Conservation (phyloP, 2,329 filamentous ascomycete species). For the Trichophyton rubrum region DNA sequence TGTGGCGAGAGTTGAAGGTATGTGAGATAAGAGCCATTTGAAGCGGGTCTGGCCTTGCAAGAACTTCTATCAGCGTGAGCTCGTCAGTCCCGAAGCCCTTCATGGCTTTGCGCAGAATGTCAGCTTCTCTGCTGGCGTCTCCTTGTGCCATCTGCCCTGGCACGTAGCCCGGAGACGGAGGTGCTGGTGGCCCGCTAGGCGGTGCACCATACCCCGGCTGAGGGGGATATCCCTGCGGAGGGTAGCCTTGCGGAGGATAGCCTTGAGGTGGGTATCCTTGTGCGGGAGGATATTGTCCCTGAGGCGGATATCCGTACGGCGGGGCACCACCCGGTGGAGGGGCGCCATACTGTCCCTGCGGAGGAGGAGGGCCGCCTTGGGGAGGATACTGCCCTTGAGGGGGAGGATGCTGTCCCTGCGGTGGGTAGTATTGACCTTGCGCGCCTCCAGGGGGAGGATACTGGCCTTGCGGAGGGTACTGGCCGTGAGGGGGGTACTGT, state of each 20-base stretch:
- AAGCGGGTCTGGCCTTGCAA: slow-evolving; percentile 58
- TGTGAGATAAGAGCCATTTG: slow-evolving; percentile 54
- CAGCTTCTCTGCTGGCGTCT: slow-evolving; percentile 52
- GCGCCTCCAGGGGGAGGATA: slow-evolving; percentile 7
- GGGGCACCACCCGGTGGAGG: slow-evolving; percentile 7
- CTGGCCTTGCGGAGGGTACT: slow-evolving; percentile 9
- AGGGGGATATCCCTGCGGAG: slow-evolving; percentile 7
- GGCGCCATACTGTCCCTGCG: slow-evolving; percentile 6
- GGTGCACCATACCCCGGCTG: slow-evolving; percentile 8
- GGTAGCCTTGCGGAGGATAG: slow-evolving; percentile 9
- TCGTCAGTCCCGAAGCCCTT: slow-evolving; percentile 79
- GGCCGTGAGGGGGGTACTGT: slow-evolving; percentile 8
- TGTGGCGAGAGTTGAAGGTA: slow-evolving; percentile 49
- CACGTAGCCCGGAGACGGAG: slow-evolving; percentile 58
- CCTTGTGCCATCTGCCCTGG: slow-evolving; percentile 49
- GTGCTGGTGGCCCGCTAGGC: slow-evolving; percentile 33
- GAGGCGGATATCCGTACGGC: slow-evolving; percentile 9
- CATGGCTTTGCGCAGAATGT: slow-evolving; percentile 62
- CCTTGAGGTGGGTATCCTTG: not conserved
- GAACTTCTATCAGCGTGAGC: slow-evolving; percentile 52
- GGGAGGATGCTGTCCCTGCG: slow-evolving; percentile 3
- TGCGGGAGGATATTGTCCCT: slow-evolving; percentile 10
- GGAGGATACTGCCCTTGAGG: slow-evolving; percentile 8
- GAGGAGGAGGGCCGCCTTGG: not conserved
- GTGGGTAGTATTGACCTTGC: slow-evolving; percentile 6